Percentiles rank a stretch among this genome's conserved stretches.
These are phyloP conservation scores for Adansonia rubrostipa DNA, from an alignment of 441 rosid species.

Conservation along the genomic window DNA sequence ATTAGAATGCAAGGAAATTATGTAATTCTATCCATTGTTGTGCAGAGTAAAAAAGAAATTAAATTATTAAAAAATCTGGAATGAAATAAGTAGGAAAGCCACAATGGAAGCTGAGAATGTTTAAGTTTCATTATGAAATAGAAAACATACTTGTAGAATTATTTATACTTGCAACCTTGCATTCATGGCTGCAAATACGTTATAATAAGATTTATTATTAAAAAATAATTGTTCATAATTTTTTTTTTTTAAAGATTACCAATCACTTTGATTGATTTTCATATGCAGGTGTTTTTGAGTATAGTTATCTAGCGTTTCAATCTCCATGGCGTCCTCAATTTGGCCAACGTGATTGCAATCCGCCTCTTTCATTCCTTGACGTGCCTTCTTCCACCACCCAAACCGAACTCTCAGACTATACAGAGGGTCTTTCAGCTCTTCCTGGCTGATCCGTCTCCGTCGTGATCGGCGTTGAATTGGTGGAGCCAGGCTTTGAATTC, in stretches of 20 bases:
- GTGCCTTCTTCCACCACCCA: constrained; percentile 44
- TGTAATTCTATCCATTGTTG: too few relatives aligned
- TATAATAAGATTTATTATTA: too few relatives aligned
- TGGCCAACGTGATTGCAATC: constrained; percentile 32
- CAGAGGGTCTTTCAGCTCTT: constrained; percentile 40
- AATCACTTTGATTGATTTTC: constrained; percentile 35
- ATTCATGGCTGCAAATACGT: background rate
- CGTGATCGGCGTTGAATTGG: constrained; percentile 32
- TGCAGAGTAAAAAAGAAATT: background rate
- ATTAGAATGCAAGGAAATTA: background rate
- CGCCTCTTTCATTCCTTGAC: constrained; percentile 36
- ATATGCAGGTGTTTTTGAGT: constrained; percentile 41
- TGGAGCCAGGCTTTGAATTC: constrained; percentile 39
- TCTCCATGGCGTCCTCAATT: constrained; percentile 33
- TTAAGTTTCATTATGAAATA: constrained; percentile 1
- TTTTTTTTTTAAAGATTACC: constrained; percentile 9
- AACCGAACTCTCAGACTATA: constrained; percentile 37
- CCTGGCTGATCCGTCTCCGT: constrained; percentile 33
- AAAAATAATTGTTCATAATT: too few relatives aligned
- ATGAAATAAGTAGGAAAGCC: background rate
- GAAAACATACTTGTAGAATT: too few relatives aligned
- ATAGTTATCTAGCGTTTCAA: constrained; percentile 36
- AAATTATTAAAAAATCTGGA: constrained; percentile 2
- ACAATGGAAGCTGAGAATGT: background rate
- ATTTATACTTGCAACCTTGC: background rate